A percentile compares a stretch with the other conserved stretches of the same genome.
Evolutionary conservation across 2,329 filamentous ascomycete species (phyloP).

Genomic region (Colletotrichum sp.): DNA sequence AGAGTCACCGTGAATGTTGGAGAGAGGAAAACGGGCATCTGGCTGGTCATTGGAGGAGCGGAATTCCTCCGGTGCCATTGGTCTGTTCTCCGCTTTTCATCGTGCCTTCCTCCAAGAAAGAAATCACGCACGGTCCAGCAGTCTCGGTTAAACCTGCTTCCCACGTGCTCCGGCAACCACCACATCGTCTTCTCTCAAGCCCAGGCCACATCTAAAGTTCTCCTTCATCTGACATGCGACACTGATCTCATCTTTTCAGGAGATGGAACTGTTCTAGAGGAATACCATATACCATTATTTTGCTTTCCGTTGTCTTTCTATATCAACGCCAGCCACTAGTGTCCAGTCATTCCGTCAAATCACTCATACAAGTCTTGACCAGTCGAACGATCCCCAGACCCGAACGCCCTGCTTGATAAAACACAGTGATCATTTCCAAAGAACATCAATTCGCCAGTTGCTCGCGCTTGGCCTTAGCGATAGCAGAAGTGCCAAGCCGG

Average conservation of each 20-base stretch:
- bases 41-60: background rate
- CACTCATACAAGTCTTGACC: background rate
- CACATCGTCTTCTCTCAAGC: background rate
- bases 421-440: background rate
- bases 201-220: background rate
- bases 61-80: background rate
- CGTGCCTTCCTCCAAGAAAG: background rate
- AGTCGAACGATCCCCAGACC: background rate
- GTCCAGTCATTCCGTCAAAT: background rate
- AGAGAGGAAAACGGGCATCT: background rate
- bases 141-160: background rate
- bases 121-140: background rate
- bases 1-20: background rate
- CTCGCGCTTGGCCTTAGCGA: constrained; percentile 24
- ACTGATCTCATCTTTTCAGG: background rate
- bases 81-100: background rate
- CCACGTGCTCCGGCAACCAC: background rate
- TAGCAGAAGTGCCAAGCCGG: constrained; percentile 46
- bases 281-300: background rate
- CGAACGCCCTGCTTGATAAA: background rate
- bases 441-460: background rate
- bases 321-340: background rate
- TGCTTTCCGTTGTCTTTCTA: background rate
- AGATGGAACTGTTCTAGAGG: background rate
- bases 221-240: background rate